Evolutionary conservation across 805 yeast species (phyloP), one percentile per base, ranked within the genome.

Genomic region (Yarrowia yakushimensis): DNA sequence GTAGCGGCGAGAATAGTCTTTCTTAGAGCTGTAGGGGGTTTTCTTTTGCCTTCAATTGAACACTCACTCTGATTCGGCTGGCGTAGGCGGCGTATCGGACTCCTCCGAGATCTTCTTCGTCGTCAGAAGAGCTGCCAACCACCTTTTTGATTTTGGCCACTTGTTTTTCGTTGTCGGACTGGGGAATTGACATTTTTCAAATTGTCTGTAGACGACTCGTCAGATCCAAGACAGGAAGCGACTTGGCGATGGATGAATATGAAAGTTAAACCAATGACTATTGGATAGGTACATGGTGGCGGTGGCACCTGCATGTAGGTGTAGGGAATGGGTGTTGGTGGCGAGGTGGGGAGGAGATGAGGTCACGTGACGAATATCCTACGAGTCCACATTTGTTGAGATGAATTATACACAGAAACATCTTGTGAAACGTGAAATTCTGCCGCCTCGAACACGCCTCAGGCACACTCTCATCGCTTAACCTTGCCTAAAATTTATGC

Each of bases 1-100:
- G 92, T 82, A 6, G 94, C 90, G 57, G 79, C 67, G 52, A 87
- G 77, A 64, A 88, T 85, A 15, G 61, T 55, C 61, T 39, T 17
- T 17, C 39, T 55, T 28, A 39, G 46, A 3, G 20, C 4, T 20
- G 20, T 33, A 25, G 27, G 27, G 4, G 27, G 4, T 25, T 8
- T 4, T 36, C 22, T 12, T 17, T 12, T 36, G 11, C 20, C 12
- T 12, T 20, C n/a, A 11, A 4, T 15, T 4, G 3, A 12, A 17
- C 39, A 55, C 61, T 55, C 61, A 55, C 61, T 41, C 61, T 20
- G 22, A 55, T 28, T 30, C 61, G 36, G 22, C 48, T 39, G 37
- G 61, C 61, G 37, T 55, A 55, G 17, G 61, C 61, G 8, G 61
- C 61, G 30, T 55, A 55, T 55, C 61, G 34, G 6, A 55, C 48